Base-by-base conservation (phyloP, 2,329 filamentous ascomycete species). In the Aspergillus oerlinghausenensis region DNA sequence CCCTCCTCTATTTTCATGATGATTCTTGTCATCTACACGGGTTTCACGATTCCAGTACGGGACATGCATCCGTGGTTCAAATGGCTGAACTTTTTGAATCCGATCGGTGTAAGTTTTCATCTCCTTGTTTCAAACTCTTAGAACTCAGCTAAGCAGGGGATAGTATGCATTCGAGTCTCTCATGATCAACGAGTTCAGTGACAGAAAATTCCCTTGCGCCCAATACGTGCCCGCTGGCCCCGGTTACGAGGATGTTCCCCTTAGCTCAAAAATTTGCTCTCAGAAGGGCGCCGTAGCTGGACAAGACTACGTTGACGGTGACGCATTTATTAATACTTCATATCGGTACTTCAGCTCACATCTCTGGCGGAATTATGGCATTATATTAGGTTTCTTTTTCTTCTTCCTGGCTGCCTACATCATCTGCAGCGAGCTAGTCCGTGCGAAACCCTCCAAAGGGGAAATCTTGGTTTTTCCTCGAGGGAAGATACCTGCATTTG, bases 21-120 rank as follows among this genome's bases (percentile, higher is more conserved):
- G 54, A 65, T 70, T 4, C 55, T 75, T 21, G 62, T 75, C 10
- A 76, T 88, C 14, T 84, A 73, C 52, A 72, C 84, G 9, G 77
- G 77, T 1, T 79, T 79, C 55, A 74, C 72, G 0, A 73, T 79
- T 29, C 75, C 76, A 1, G 66, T 72, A 4, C 66, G 67, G n/a
- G 63, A 93, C 74, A 94, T 91, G 88, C 82, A 88, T 11, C 83
- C 78, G 0, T 96, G 91, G 90, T 89, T 88, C 67, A 81, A 85
- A 56, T 96, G 91, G 91, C 83, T 95, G 52, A 89, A 88, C 68
- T 93, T 90, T 68, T 75, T 94, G 29, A 87, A 94, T 60, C 89
- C 90, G 4, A 82, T 95, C 14, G 85, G 84, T 1, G 67, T 69
- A 61, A 54, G 65, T 55, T n/a, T 45, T 45, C n/a, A 17, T 28